A percentile compares a stretch with the other conserved stretches of the same genome.
Conservation (phyloP, 345 rosid genomes). For the Hirschfeldia incana region DNA sequence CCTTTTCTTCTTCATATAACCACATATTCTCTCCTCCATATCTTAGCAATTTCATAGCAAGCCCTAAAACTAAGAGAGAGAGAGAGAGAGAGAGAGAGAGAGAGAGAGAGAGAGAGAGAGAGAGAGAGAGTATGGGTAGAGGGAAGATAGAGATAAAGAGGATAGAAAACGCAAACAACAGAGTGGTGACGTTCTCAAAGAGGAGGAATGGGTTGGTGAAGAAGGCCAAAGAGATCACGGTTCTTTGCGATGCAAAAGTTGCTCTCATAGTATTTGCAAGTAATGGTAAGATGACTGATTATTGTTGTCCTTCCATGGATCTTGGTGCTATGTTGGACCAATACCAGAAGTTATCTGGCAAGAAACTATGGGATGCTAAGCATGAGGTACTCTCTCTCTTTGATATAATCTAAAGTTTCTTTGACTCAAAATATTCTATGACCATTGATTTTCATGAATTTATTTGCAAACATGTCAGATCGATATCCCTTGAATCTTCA, state of each 20-base stretch:
- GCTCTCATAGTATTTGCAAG: constrained; percentile 66
- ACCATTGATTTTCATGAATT: not conserved
- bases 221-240: constrained; percentile 78
- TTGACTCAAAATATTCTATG: constrained; percentile 20
- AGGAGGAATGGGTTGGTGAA: constrained; percentile 71
- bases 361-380: constrained; percentile 91
- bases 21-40: constrained; percentile 26
- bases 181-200: constrained; percentile 77
- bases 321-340: constrained; percentile 71
- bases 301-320: constrained; percentile 62
- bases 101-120: not conserved
- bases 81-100: constrained; percentile 1
- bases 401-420: not conserved
- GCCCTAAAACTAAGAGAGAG: constrained; percentile 13
- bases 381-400: constrained; percentile 68
- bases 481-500: constrained; percentile 34
- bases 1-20: constrained; percentile 31
- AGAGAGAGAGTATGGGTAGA: constrained; percentile 58
- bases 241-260: constrained; percentile 79
- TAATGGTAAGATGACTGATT: constrained; percentile 69
- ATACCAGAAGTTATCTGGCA: constrained; percentile 75
- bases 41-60: constrained; percentile 23
- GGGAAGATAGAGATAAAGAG: constrained; percentile 84
- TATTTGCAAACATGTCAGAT: constrained; percentile 50
- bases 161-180: constrained; percentile 73